Base-by-base conservation (phyloP, 345 rosid species). In the Conringia planisiliqua region DNA sequence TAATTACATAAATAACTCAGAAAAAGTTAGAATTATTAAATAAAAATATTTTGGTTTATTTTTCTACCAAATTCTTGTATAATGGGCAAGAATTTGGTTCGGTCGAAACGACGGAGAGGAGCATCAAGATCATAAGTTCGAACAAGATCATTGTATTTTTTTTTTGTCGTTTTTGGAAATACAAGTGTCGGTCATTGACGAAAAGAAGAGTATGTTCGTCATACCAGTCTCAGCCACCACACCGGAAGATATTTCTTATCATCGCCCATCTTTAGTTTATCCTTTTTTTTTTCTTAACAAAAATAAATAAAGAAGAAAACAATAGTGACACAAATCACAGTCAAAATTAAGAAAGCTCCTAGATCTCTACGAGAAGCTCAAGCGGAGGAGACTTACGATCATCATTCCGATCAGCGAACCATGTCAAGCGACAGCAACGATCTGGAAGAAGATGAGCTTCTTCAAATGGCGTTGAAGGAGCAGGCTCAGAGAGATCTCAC, bases 381-480 rank as follows among this genome's bases (percentile, higher is more conserved):
- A 75, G 27, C 44, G 56, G 56, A 32, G 24, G 63, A 32, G 24
- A 30, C 1, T 7, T 30, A 30, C 63, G 22, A 59, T 12, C 61
- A 38, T 62, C 62, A 63, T 58, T 58, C 72, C 30, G 56, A 60
- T 48, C 61, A n/a, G 4, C 39, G 68, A 71, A 79, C 43, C 68
- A 94, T 94, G 98, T 87, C 97, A 6, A 88, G 86, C 83, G 97
- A 85, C 77, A 87, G 98, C 80, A 90, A 87, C 40, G 79, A 76
- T 62, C 63, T 78, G 3, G 93, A 91, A 84, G 98, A 95, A 80
- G 98, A 95, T 40, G 97, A 90, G 88, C 98, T 95, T 73, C 97
- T 95, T 60, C 97, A 92, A 82, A 89, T 86, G 88, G 99, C 99
- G 9, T 72, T 95, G 75, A 89, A 83, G 74, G 99, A 95, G 81